Conservation (phyloP, 108 stramenopile species). For the Pseudonitzschia delicatissima region DNA sequence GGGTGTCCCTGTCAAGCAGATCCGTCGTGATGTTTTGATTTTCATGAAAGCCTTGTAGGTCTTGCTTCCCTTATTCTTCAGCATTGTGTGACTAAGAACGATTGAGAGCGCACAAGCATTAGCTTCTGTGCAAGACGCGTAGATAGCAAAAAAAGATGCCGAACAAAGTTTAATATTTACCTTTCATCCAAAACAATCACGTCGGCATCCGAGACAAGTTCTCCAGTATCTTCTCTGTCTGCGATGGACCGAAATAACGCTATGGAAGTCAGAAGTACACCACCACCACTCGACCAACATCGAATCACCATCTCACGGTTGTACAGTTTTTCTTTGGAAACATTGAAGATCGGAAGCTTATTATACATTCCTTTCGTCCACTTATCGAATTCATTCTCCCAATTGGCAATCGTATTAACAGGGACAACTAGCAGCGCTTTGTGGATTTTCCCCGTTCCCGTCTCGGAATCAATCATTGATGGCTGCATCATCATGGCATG, state of each 20-base stretch:
- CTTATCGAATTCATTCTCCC: conserved; percentile 68
- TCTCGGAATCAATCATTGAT: conserved; percentile 17
- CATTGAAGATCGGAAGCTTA: conserved; percentile 30
- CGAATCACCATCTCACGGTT: conserved; percentile 15
- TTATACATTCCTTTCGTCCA: conserved; percentile 50
- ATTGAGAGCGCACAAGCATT: neutral
- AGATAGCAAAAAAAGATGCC: too few relatives aligned
- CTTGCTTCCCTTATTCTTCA: conserved; percentile 45
- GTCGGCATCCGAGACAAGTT: conserved; percentile 45
- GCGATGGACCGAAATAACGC: conserved; percentile 33
- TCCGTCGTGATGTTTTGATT: conserved; percentile 45
- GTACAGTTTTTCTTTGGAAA: conserved; percentile 6
- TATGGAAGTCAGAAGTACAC: conserved; percentile 48
- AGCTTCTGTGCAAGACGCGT: neutral
- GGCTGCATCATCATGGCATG: conserved; percentile 63
- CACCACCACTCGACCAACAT: conserved; percentile 53
- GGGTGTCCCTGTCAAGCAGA: conserved; percentile 65
- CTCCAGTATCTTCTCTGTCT: conserved; percentile 10
- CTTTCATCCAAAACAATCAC: conserved; percentile 63
- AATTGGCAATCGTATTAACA: conserved; percentile 63
- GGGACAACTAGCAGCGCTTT: conserved; percentile 62
- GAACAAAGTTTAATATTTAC: neutral
- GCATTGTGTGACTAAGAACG: conserved; percentile 46
- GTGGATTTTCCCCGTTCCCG: conserved; percentile 27
- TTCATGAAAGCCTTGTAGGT: conserved; percentile 44